These are phyloP conservation scores for Rhodamnia argentea DNA, from an alignment of 345 rosid species.

Conservation along the genomic window DNA sequence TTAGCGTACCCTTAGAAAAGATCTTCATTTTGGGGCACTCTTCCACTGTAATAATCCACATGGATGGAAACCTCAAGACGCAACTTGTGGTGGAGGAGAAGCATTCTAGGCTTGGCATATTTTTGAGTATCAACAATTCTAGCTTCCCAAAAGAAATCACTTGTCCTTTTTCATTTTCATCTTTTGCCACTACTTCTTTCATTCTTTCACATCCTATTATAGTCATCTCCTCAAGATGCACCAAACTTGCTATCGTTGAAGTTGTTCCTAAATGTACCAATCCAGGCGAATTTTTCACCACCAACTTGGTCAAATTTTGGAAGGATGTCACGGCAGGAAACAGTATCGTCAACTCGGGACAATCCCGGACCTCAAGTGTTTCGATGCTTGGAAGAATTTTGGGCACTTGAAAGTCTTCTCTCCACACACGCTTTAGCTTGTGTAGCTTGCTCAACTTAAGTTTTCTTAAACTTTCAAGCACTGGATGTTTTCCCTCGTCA, in stretches of 20 bases:
- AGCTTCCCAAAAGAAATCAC: neutral
- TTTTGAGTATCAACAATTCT: rapidly evolving
- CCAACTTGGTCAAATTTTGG: neutral
- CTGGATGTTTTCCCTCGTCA: no score
- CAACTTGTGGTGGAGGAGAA: neutral
- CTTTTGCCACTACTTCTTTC: neutral
- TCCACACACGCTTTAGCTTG: neutral
- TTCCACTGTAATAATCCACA: neutral
- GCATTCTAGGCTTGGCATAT: neutral
- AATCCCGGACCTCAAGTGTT: neutral
- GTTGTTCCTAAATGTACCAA: neutral
- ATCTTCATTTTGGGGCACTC: neutral
- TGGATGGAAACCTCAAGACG: neutral
- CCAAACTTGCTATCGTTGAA: neutral
- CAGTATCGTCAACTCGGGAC: neutral
- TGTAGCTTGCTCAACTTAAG: neutral
- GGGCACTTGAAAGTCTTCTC: neutral
- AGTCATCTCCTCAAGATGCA: neutral
- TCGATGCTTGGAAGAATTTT: no score
- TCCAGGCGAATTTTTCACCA: neutral
- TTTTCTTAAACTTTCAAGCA: neutral
- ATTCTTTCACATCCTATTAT: neutral
- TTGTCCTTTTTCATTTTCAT: neutral
- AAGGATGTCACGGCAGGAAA: neutral
- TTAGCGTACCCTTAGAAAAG: neutral